A percentile compares a stretch with the other conserved stretches of the same genome.
Evolutionary conservation across 108 stramenopile species (phyloP).

Genomic region (Nannochloropsis oceanica): DNA sequence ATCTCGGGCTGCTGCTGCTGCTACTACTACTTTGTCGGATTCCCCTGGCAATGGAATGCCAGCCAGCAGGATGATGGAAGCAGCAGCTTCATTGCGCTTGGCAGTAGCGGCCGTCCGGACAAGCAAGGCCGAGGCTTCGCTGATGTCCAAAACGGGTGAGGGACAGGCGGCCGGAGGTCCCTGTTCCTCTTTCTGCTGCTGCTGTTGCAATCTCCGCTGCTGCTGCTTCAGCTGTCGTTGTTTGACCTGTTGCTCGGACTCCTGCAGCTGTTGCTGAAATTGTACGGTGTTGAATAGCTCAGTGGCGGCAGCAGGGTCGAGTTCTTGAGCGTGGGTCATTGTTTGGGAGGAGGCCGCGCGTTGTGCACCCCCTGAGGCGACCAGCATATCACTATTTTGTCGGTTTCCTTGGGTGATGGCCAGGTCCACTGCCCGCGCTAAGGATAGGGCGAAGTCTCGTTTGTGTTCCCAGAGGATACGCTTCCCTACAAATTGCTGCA

Average conservation of each 20-base stretch:
- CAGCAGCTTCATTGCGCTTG: not conserved
- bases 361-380: not conserved
- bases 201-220: not conserved
- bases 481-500: not conserved
- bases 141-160: not conserved
- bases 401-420: not conserved
- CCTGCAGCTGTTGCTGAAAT: too few relatives aligned
- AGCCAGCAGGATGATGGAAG: not conserved
- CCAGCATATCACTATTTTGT: too few relatives aligned
- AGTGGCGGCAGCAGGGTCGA: too few relatives aligned
- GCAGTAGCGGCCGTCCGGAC: not conserved
- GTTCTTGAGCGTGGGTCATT: too few relatives aligned
- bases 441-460: not conserved
- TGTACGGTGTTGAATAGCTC: too few relatives aligned
- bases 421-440: not conserved
- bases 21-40: not conserved
- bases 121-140: not conserved
- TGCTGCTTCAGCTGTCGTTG: not conserved
- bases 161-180: not conserved
- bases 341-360: not conserved
- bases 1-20: not conserved
- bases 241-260: too few relatives aligned
- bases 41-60: not conserved
- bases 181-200: not conserved
- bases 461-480: not conserved